Percentiles rank a stretch among this genome's conserved stretches.
phyloP scores from a whole-genome alignment of 2,329 filamentous ascomycete species.

The Sclerotinia subarctica region DNA sequence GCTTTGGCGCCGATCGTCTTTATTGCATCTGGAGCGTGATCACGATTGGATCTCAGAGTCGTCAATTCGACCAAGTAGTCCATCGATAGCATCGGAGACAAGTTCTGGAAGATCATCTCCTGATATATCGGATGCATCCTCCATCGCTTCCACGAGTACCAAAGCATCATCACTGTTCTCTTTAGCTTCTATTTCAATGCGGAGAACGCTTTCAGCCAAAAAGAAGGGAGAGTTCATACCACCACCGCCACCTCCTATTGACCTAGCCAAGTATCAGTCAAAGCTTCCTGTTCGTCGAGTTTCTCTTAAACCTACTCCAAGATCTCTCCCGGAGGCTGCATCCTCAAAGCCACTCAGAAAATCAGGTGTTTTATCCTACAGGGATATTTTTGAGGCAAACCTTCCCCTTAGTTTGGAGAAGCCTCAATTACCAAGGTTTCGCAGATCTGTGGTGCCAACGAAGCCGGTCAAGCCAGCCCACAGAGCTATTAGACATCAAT shows the following conservation, averaged over 20 bases:
- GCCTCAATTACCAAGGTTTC: constrained; percentile 19
- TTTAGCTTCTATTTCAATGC: constrained; percentile 18
- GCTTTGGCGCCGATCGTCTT: constrained; percentile 31
- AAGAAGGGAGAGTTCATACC: constrained; percentile 17
- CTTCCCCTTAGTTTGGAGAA: constrained; percentile 5
- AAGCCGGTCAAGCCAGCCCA: constrained; percentile 10
- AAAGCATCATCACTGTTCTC: constrained; percentile 36
- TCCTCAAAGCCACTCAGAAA: constrained; percentile 27
- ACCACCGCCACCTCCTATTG: constrained; percentile 21
- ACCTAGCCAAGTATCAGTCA: constrained; percentile 24
- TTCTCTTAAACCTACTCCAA: background rate
- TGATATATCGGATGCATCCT: constrained; percentile 34
- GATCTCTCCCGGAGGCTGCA: background rate
- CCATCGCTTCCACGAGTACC: constrained; percentile 37
- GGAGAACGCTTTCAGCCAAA: constrained; percentile 24
- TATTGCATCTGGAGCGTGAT: constrained; percentile 23
- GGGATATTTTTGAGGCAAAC: constrained; percentile 31
- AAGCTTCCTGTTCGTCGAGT: constrained; percentile 27
- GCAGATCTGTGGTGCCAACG: constrained; percentile 6
- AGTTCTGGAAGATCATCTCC: constrained; percentile 36
- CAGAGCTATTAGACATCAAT: constrained; percentile 26
- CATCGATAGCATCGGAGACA: constrained; percentile 33
- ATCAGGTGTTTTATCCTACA: constrained; percentile 32
- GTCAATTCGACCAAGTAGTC: constrained; percentile 35
- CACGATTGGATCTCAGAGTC: constrained; percentile 39